Evolutionary conservation across 1,284 basidiomycete species (phyloP).

Genomic region (Apiotrichum porosum): DNA sequence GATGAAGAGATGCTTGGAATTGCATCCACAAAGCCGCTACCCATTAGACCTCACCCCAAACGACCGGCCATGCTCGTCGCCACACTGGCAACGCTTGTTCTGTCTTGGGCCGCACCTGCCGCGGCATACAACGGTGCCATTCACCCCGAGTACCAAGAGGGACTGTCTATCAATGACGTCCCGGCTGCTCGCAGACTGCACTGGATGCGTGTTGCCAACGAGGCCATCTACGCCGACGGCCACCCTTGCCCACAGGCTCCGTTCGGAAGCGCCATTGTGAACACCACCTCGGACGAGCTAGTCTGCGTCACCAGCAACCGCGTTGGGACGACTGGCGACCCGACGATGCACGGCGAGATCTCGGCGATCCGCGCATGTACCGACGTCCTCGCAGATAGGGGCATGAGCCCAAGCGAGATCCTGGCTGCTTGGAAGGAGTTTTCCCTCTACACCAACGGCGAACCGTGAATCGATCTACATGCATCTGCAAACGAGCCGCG

Average conservation of each 20-base stretch:
- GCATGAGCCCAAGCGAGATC: slow-evolving; percentile 20
- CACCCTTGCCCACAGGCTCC: slow-evolving; percentile 31
- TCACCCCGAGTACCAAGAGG: no score
- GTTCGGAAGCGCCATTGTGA: slow-evolving; percentile 28
- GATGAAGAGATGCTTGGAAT: no score
- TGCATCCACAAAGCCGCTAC: no score
- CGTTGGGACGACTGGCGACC: slow-evolving; percentile 27
- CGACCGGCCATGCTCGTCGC: no score
- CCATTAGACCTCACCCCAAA: no score
- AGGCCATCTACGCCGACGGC: slow-evolving; percentile 27
- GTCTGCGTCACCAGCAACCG: slow-evolving; percentile 25
- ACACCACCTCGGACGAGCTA: slow-evolving; percentile 26
- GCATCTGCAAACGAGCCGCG: no score
- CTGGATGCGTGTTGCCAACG: slow-evolving; percentile 34
- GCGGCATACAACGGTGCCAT: no score
- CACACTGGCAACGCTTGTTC: no score
- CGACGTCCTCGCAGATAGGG: slow-evolving; percentile 18
- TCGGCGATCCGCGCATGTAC: slow-evolving; percentile 27
- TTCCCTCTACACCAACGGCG: slow-evolving; percentile 32
- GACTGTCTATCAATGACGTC: slow-evolving; percentile 29
- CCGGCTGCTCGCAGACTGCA: slow-evolving; percentile 22
- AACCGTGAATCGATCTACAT: slow-evolving; percentile 18
- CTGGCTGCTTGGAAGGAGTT: slow-evolving; percentile 26
- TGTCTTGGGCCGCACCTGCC: no score
- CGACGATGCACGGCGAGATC: slow-evolving; percentile 32